Conservation (phyloP, 192 early-diverging fungal species). For the Coemansia sp. region DNA sequence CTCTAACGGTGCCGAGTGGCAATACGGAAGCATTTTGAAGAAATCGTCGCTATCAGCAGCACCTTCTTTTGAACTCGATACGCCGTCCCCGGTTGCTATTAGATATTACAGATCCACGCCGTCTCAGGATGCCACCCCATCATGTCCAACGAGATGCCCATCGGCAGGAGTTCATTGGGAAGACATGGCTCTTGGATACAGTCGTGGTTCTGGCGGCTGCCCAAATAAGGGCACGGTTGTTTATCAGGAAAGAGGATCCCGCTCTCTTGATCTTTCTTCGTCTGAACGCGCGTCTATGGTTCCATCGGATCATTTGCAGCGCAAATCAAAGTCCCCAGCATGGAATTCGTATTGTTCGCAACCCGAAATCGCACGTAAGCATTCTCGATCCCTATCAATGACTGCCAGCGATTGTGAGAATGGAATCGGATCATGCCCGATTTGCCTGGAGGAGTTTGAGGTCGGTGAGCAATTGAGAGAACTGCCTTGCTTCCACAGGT, state of each 20-base stretch:
- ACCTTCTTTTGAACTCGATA: conserved; percentile 12
- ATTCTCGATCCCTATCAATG: conserved; percentile 18
- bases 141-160: conserved; percentile 1
- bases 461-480: conserved; percentile 65
- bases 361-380: conserved; percentile 33
- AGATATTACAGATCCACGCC: conserved; percentile 23
- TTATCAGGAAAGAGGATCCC: conserved; percentile 32
- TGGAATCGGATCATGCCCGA: conserved; percentile 60
- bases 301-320: neutral
- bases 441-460: conserved; percentile 73
- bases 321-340: conserved; percentile 5
- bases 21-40: neutral
- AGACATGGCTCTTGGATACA: conserved; percentile 5
- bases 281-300: conserved; percentile 2
- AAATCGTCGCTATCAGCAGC: neutral
- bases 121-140: conserved; percentile 22
- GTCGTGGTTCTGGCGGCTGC: neutral
- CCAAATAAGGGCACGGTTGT: conserved; percentile 15
- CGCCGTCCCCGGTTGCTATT: conserved; percentile 30
- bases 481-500: conserved; percentile 67
- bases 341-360: conserved; percentile 31
- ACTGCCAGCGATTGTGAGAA: conserved; percentile 15
- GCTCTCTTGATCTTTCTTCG: conserved; percentile 28
- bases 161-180: conserved; percentile 18
- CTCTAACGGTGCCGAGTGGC: neutral